phyloP scores from a whole-genome alignment of 768 basidiomycete genomes.

The Tubosaeta brunneosetosa region DNA sequence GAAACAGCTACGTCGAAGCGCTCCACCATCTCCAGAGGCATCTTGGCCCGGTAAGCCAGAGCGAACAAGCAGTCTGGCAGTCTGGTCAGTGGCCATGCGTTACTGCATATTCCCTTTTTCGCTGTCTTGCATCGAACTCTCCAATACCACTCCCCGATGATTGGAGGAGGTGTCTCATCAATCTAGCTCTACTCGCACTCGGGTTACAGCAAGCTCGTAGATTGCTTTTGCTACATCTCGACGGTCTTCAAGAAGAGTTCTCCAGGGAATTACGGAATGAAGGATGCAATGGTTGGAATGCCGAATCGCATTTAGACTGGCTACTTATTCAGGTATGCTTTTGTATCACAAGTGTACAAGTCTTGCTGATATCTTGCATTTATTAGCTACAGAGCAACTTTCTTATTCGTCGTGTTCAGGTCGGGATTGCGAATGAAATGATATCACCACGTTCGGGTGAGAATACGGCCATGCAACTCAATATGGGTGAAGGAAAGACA shows the following conservation, averaged over 20 bases:
- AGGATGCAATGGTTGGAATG: constrained; percentile 8
- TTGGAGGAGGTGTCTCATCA: constrained; percentile 29
- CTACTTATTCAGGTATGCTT: constrained; percentile 38
- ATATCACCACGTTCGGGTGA: constrained; percentile 32
- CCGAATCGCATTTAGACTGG: constrained; percentile 34
- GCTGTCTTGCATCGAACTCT: constrained; percentile 24
- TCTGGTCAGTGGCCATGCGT: not conserved
- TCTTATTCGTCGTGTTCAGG: constrained; percentile 40
- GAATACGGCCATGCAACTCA: constrained; percentile 45
- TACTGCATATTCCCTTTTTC: constrained; percentile 27
- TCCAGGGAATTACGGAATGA: not conserved
- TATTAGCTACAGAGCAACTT: constrained; percentile 44
- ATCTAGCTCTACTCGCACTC: constrained; percentile 14
- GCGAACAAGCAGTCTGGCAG: constrained; percentile 9
- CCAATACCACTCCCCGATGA: not conserved
- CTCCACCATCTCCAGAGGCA: not conserved
- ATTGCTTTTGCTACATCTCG: not conserved
- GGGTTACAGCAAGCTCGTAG: constrained; percentile 23
- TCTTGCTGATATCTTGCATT: no score
- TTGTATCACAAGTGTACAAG: not conserved
- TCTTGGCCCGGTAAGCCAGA: constrained; percentile 10
- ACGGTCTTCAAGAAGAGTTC: not conserved
- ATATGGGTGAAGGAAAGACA: constrained; percentile 58
- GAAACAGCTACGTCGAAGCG: not conserved
- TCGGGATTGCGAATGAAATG: constrained; percentile 42